Evolutionary conservation across 768 basidiomycete species (phyloP), one percentile per base, ranked within the genome.

Genomic region (Boletus tylopilopsis): DNA sequence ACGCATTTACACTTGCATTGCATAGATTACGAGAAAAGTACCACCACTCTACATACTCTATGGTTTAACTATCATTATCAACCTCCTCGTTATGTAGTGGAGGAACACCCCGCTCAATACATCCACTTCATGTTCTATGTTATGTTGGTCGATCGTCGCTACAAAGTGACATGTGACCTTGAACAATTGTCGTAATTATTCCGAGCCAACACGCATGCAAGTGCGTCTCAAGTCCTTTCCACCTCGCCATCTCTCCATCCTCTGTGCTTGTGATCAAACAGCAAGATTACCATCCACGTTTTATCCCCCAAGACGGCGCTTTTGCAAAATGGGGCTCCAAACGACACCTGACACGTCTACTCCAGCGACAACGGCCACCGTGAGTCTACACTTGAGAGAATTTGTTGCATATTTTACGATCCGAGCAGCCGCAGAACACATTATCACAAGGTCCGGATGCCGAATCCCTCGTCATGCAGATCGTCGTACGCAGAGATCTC

Each of bases 401-500:
- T 10, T 22, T 22, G 19, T 19, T 24, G 4, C 29, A 19, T 30
- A 25, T 6, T 18, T 25, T 6, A 6, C 35, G 4, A n/a, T 29
- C 24, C 32, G 11, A 43, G 27, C n/a, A 30, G 8, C 23, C 39
- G 7, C 18, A 53, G 52, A 47, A 45, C 13, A 18, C 23, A 34
- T 6, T 19, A 22, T 37, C 35, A 8, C 47, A 48, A 30, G 35
- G 16, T 8, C 25, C 51, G 5, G 29, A 30, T n/a, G 1, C 23
- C 5, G 62, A 51, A 12, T 66, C 70, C 2, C 61, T 75, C 16
- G 63, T 69, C 33, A 76, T 76, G 72, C 74, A 76, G 57, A 71
- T 76, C 16, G 55, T 76, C 34, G 72, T 76, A 6, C 64, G 74
- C 37, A 60, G 70, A 35, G 74, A 75, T 47, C 61, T 76, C 29